Base-by-base conservation (phyloP, 768 basidiomycete genomes). In the Leccinum truebloodii region DNA sequence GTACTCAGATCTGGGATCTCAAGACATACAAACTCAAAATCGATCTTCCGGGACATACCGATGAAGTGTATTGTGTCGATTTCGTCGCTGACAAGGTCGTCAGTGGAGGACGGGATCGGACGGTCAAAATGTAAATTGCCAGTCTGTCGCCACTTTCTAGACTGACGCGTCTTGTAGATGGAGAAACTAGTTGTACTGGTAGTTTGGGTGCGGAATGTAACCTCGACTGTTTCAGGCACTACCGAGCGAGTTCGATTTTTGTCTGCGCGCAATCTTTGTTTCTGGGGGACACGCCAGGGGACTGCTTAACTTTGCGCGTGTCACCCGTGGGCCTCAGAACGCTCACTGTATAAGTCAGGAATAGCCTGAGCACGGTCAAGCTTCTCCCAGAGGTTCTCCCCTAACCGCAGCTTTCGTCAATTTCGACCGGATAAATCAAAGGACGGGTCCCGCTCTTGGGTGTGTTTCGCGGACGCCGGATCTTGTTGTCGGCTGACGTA, bases 31-130 rank as follows among this genome's bases (percentile, higher is more conserved):
- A 99, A 76, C 86, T 99, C 63, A 91, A 93, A 70, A 86, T 84
- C 7, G 96, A 99, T 73, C 85, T 99, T 18, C 94, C 95, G 0
- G 96, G 96, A 20, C 96, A 99, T 72, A 92, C 90, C 1, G 96
- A 99, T 66, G 96, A 99, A 73, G 95, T 99, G 37, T 98, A 98
- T 76, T 98, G 96, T 69, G 96, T 99, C 16, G 96, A 98, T 75
- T 99, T 97, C 71, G 95, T 99, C 2, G 95, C 95, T 1, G 96
- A 99, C 78, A 99, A 99, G 74, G 84, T 98, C n/a, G 94, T 97
- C 64, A 96, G 94, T 70, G 96, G 95, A n/a, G 96, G 96, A 14
- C 79, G 90, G 49, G 96, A 98, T 76, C 85, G 86, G 67, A 89
- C 86, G 20, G 86, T 98, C 12, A 97, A 97, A 78, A 98, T 98